A percentile compares a stretch with the other conserved stretches of the same genome.
These are phyloP conservation scores for Ophiocordyceps sinensis DNA, from an alignment of 2,329 filamentous ascomycete species.

Conservation along the genomic window DNA sequence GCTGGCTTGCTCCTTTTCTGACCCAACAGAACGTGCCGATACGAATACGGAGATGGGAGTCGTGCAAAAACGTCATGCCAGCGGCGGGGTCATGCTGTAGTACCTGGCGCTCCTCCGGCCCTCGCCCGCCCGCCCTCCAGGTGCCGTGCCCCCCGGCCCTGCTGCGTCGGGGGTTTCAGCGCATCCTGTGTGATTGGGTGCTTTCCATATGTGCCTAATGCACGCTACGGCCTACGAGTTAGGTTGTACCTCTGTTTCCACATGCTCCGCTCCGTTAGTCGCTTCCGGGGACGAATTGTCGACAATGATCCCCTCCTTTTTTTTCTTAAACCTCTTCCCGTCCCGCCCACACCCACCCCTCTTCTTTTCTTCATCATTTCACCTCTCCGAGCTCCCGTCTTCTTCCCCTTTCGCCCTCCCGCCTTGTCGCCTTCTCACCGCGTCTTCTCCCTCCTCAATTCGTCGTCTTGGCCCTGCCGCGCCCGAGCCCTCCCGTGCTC, in stretches of 20 bases:
- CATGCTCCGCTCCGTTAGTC: too few species aligned
- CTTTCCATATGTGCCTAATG: not conserved
- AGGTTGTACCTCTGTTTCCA: not conserved
- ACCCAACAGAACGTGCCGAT: too few species aligned
- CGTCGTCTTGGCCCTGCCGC: not conserved
- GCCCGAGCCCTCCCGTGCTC: not conserved
- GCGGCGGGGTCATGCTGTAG: too few species aligned
- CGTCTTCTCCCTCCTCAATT: not conserved
- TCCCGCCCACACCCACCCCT: conserved; percentile 19
- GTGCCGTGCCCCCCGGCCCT: not conserved
- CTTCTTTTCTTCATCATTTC: not conserved
- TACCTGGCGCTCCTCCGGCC: too few species aligned
- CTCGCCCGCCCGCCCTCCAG: too few species aligned
- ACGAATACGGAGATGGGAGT: too few species aligned
- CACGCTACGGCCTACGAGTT: too few species aligned
- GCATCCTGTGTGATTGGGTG: not conserved
- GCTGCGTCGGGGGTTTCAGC: not conserved
- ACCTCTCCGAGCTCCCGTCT: not conserved
- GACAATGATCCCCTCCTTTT: too few species aligned
- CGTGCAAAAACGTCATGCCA: too few species aligned
- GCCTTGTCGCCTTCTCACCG: not conserved
- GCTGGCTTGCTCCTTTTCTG: too few species aligned
- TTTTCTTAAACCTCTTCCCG: not conserved
- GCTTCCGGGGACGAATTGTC: too few species aligned
- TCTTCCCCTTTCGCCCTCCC: too few species aligned